phyloP scores from a whole-genome alignment of 2,329 filamentous ascomycete species.

The Lachnellula arida region DNA sequence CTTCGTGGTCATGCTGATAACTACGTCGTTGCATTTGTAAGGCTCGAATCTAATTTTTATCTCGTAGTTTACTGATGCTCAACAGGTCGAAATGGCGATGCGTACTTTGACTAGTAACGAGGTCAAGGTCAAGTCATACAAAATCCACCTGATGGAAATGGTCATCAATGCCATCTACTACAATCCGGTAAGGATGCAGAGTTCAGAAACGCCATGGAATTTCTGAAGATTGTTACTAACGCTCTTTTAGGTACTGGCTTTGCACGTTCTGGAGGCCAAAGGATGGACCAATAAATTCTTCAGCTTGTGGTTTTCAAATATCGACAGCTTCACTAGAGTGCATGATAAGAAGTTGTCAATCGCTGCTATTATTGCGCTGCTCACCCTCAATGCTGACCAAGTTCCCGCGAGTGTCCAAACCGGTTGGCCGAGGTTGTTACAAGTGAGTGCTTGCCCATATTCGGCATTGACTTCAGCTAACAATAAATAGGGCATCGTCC shows the following conservation, averaged over 20 bases:
- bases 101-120: slow-evolving; percentile 69
- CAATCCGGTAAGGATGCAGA: slow-evolving; percentile 58
- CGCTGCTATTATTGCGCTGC: slow-evolving; percentile 80
- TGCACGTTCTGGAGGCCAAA: slow-evolving; percentile 84
- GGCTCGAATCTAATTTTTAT: neutral
- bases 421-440: slow-evolving; percentile 88
- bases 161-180: slow-evolving; percentile 98
- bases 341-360: slow-evolving; percentile 99
- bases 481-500: slow-evolving; percentile 62
- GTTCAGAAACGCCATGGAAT: neutral
- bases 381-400: slow-evolving; percentile 73
- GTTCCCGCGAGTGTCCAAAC: slow-evolving; percentile 90
- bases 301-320: slow-evolving; percentile 95
- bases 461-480: neutral
- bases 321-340: slow-evolving; percentile 86
- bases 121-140: slow-evolving; percentile 85
- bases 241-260: slow-evolving; percentile 52
- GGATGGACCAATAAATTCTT: slow-evolving; percentile 99
- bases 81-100: slow-evolving; percentile 75
- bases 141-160: slow-evolving; percentile 97
- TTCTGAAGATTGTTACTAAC: neutral
- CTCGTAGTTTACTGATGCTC: neutral
- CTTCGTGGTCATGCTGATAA: slow-evolving; percentile 83
- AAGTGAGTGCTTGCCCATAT: slow-evolving; percentile 28
- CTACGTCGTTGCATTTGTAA: slow-evolving; percentile 74